Evolutionary conservation across 73 alveolate genomes (phyloP), one percentile per base, ranked within the genome.

Genomic region (Uronychia binucleata): DNA sequence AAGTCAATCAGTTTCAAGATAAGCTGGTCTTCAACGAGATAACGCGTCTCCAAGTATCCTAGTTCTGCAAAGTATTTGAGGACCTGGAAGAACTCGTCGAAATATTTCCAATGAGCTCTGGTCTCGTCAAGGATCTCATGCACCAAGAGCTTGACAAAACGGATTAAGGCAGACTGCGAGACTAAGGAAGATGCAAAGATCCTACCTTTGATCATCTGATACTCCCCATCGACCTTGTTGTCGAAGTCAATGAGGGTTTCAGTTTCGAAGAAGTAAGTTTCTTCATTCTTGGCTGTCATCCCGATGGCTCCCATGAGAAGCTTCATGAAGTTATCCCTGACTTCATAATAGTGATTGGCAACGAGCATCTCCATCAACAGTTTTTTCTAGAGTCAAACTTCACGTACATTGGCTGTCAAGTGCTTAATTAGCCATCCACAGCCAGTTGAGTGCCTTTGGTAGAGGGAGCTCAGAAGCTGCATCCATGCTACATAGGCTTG

Each of bases 281-380:
- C 95, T 77, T 89, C 95, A 81, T 89, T 84, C 35, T 89, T 89
- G 0, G 92, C 89, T n/a, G 86, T 82, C 26, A 84, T 30, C 11
- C 92, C 74, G 33, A 89, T 78, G 0, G 92, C 91, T 34, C 88
- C 84, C 67, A 76, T 89, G 29, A 89, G 78, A 0, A 84, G 74
- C 0, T 82, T 75, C 57, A 77, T 74, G 79, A 89, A 89, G 28
- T 57, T 82, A 28, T 89, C 95, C 35, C 95, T 83, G 1, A 80
- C 92, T 34, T 89, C 95, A 79, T 58, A 87, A 30, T 28, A 34
- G 26, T 78, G 28, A 30, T 78, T 83, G 35, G 57, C 78, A 25
- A 89, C 74, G 26, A 89, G 57, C 27, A 84, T 78, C 34, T 84
- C 89, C 34, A 74, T 86, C 13, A 88, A 57, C 34, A 89, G 60